A percentile compares a stretch with the other conserved stretches of the same genome.
These are phyloP conservation scores for Talaromyces sp. DNA, from an alignment of 2,329 filamentous ascomycete genomes.

Conservation along the genomic window DNA sequence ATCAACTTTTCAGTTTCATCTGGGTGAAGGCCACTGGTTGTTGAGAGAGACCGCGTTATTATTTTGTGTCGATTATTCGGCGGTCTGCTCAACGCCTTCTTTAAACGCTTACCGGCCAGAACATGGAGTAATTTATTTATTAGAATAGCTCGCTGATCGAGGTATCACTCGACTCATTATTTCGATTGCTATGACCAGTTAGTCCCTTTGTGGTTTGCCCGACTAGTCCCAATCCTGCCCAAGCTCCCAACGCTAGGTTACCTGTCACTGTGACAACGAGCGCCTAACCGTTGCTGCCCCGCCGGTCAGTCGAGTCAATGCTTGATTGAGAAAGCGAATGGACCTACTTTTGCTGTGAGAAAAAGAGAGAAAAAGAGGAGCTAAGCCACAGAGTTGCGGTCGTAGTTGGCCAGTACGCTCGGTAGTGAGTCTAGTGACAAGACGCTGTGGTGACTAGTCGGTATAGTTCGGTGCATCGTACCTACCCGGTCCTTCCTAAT, in stretches of 20 bases:
- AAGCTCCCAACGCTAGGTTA: constrained; percentile 5
- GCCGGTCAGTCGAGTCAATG: background rate
- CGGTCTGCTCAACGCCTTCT: background rate
- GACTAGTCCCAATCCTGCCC: background rate
- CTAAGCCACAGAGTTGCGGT: background rate
- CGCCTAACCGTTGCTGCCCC: constrained; percentile 5
- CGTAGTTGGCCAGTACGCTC: background rate
- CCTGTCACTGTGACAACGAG: constrained; percentile 13
- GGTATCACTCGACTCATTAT: background rate
- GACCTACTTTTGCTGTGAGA: background rate
- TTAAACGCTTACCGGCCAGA: background rate
- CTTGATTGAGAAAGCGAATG: background rate
- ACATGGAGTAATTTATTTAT: too few relatives aligned
- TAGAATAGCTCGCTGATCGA: background rate
- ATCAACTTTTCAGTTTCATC: background rate
- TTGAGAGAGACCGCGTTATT: background rate
- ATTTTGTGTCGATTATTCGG: background rate
- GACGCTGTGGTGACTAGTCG: background rate
- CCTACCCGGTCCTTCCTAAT: background rate
- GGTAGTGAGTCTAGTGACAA: background rate
- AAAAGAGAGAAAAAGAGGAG: background rate
- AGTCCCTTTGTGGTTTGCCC: background rate
- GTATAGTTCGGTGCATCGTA: background rate
- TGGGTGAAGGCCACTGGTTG: background rate
- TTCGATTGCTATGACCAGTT: background rate